These are phyloP conservation scores for Hibiscus mutabilis DNA, from an alignment of 345 rosid species.

Conservation along the genomic window DNA sequence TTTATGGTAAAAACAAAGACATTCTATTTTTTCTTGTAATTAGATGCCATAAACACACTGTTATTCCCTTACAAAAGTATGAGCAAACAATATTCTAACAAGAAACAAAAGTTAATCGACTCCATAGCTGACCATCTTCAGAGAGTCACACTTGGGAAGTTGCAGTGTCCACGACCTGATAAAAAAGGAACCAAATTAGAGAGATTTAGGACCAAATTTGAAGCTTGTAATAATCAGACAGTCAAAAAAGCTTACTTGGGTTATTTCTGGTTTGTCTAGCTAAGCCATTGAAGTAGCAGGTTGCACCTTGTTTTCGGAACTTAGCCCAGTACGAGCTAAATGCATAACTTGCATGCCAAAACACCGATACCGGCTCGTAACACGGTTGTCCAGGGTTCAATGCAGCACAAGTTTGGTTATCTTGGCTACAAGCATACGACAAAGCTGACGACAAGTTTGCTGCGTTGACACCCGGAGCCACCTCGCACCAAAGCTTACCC, in stretches of 20 bases:
- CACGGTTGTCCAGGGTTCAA: conserved; percentile 51
- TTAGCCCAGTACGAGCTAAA: conserved; percentile 73
- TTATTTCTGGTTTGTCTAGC: conserved; percentile 45
- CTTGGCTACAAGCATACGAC: conserved; percentile 38
- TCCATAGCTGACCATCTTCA: neutral
- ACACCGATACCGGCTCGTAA: conserved; percentile 41
- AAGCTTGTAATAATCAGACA: neutral
- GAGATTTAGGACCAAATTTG: neutral
- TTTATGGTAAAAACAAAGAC: too few relatives aligned
- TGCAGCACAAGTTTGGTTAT: conserved; percentile 44
- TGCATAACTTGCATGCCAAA: conserved; percentile 66
- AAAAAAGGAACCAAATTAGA: neutral
- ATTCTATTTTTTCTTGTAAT: too few relatives aligned
- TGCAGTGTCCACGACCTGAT: conserved; percentile 27
- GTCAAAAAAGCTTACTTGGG: conserved; percentile 46
- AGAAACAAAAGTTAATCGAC: neutral
- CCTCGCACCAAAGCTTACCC: conserved; percentile 69
- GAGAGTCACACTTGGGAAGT: neutral
- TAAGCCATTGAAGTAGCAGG: conserved; percentile 66
- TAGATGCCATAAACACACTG: neutral
- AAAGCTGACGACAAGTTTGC: conserved; percentile 36
- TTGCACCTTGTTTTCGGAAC: conserved; percentile 46
- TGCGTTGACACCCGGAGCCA: conserved; percentile 25
- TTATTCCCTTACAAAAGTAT: neutral
- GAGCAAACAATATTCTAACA: neutral